Percentiles rank a stretch among this genome's conserved stretches.
Evolutionary conservation across 2,329 filamentous ascomycete species (phyloP).

Genomic region (Zasmidium citrigriseum): DNA sequence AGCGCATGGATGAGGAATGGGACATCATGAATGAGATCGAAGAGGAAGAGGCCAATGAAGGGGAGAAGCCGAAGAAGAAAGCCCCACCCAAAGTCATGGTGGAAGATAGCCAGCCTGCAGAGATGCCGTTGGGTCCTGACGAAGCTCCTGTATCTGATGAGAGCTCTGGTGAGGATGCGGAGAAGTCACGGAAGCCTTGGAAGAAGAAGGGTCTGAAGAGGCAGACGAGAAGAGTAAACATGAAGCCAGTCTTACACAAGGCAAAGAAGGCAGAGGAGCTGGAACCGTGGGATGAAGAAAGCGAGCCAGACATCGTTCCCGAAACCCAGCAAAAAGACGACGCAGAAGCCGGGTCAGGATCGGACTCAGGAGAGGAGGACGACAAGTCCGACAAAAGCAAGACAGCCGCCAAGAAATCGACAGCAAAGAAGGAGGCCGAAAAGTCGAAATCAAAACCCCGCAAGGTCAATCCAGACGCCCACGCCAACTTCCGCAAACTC

Average conservation of each 20-base stretch:
- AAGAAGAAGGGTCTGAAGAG: conserved; percentile 86
- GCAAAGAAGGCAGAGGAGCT: conserved; percentile 30
- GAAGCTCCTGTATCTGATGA: conserved; percentile 52
- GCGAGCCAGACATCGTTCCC: conserved; percentile 16
- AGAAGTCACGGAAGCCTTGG: conserved; percentile 56
- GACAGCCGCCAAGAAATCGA: conserved; percentile 4
- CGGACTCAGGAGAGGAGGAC: conserved; percentile 8
- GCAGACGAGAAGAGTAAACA: conserved; percentile 69
- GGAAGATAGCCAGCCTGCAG: conserved; percentile 44
- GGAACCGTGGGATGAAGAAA: conserved; percentile 12
- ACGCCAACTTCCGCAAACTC: conserved; percentile 50
- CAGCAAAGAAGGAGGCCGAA: conserved; percentile 7
- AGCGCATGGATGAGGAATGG: conserved; percentile 70
- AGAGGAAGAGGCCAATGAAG: conserved; percentile 36
- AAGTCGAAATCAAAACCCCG: conserved; percentile 40
- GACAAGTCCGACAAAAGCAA: conserved; percentile 5
- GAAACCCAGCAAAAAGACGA: conserved; percentile 22
- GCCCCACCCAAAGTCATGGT: conserved; percentile 39
- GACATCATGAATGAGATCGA: conserved; percentile 75
- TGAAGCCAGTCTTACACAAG: conserved; percentile 36
- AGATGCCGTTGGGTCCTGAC: conserved; percentile 50
- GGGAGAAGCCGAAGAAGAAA: conserved; percentile 16
- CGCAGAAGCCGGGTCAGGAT: conserved; percentile 3
- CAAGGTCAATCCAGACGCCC: conserved; percentile 49
- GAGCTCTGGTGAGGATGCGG: conserved; percentile 39